Base-by-base conservation (phyloP, 1,284 basidiomycete species). In the Boletus holoroseus region DNA sequence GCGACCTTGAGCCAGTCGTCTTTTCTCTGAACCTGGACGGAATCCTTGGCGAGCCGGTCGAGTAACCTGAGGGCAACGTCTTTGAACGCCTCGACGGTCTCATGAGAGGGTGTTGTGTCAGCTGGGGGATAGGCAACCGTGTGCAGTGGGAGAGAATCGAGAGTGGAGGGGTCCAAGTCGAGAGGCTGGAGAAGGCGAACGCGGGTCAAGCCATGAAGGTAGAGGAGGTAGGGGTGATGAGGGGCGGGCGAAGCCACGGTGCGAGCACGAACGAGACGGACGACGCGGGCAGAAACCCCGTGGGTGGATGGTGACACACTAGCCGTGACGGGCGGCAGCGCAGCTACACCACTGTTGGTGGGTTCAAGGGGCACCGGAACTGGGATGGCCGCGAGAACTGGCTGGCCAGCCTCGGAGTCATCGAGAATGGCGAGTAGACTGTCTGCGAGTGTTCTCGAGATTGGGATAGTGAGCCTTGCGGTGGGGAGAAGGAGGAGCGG, bases 401-500 rank as follows among this genome's bases (percentile, higher is more conserved):
- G 79, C 22, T 83, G 76, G 6, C 74, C 66, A 27, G 75, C 65
- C 37, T 84, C 82, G 4, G 81, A 77, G 38, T 79, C 75, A 43
- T 84, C 79, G 46, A 85, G 76, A 55, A 85, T 74, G 0, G 75
- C 64, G 28, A 85, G 70, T 3, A 88, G 66, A 13, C 73, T 76
- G 56, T 84, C 80, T 26, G 82, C 86, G 38, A 80, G 72, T 9
- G 72, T 57, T 20, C 70, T 73, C 26, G 76, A 71, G 18, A 89
- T 73, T 2, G 82, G 79, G 48, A 88, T 64, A 0, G 84, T 81
- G 44, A 85, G 68, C 6, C 83, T 71, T 0, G 82, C 78, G 3
- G 78, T 78, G 0, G 86, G 87, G 11, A 89, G 74, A 20, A 89
- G 76, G 50, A 89, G 68, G 44, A 78, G 69, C 0, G 87, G 87